Base-by-base conservation (phyloP, 768 basidiomycete species). In the Leucocoprinus leucothites region DNA sequence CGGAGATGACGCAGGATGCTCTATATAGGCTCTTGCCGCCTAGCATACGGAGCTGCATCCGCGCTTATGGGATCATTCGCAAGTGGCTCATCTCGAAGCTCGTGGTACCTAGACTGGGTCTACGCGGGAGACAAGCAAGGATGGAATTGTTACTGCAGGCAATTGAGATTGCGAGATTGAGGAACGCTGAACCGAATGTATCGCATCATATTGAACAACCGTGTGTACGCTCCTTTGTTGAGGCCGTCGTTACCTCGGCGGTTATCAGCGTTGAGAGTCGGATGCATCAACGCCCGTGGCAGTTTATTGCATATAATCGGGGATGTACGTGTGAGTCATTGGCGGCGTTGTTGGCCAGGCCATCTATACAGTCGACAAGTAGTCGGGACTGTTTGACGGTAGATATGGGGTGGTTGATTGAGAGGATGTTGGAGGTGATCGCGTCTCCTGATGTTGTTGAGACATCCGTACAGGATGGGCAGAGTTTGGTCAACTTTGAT, bases 381-480 rank as follows among this genome's bases (percentile, higher is more conserved):
- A 74, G 78, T 26, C 72, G 73, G 26, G 79, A 83, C 28, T 72
- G 79, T 5, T 69, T 91, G 43, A 82, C 85, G 3, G 79, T 87
- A 14, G 91, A 93, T 64, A 80, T 91, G 60, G 89, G 88, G 9
- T 94, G 91, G 90, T 69, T 92, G 36, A 65, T 94, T 55, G 91
- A 94, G 66, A 81, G 89, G 42, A 81, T 93, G 69, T 70, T 93
- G 34, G 91, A 93, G 65, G 74, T 93, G 45, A 81, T 92, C 56
- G 83, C 85, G 24, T 78, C 84, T 49, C 85, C 89, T 3, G 89
- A 94, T 65, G 74, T 84, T 14, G 69, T 90, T 7, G 80, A 83
- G 45, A 76, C 82, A 14, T 64, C 75, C 1, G 65, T 72, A n/a
- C 77, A 78, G 34, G 82, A 83, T 58, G 76, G 75, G 34, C 77